Base-by-base conservation (phyloP, 2,329 filamentous ascomycete species). In the Colletotrichum sidae region DNA sequence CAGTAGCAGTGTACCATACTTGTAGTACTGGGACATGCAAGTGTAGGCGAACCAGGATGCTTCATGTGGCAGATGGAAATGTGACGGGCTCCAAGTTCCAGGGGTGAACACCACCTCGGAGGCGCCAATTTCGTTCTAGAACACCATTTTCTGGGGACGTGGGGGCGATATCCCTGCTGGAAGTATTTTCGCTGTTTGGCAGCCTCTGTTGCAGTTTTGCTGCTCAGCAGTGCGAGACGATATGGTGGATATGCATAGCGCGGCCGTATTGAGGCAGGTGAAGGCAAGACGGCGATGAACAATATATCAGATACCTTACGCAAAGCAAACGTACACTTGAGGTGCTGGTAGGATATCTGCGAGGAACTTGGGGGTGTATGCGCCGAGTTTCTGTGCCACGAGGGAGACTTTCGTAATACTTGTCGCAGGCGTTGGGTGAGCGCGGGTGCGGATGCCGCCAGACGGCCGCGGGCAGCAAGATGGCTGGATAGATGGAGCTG, bases 111-210 rank as follows among this genome's bases (percentile, higher is more conserved):
- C 53, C 33, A 64, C 60, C 46, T 57, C 37, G 38, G 38, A 37
- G 35, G 47, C 44, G 62, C 47, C 64, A 54, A 65, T 44, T 60
- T 67, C 59, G 60, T 67, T 67, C 64, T 67, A 67, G 64, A 67
- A 67, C 53, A 35, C 64, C 60, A 39, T 67, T 63, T 58, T 64
- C 64, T 59, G 53, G 64, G 53, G 60, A 64, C 60, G 64, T 67
- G 64, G 64, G 64, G 60, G 64, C 64, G 44, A 37, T 37, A 67
- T 50, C 60, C 60, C 50, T 67, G 60, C 54, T 58, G 60, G 64
- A 49, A 45, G 58, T 59, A 58, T 59, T 67, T 54, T 67, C 53
- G 64, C 54, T 47, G 53, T 59, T 62, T 45, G 35, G 55, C 45
- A 46, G 25, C 25, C 25, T 25, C 25, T 25, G 25, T 25, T 25